Evolutionary conservation across 2,329 filamentous ascomycete species (phyloP).

Genomic region (Tolypocladium inflatum): DNA sequence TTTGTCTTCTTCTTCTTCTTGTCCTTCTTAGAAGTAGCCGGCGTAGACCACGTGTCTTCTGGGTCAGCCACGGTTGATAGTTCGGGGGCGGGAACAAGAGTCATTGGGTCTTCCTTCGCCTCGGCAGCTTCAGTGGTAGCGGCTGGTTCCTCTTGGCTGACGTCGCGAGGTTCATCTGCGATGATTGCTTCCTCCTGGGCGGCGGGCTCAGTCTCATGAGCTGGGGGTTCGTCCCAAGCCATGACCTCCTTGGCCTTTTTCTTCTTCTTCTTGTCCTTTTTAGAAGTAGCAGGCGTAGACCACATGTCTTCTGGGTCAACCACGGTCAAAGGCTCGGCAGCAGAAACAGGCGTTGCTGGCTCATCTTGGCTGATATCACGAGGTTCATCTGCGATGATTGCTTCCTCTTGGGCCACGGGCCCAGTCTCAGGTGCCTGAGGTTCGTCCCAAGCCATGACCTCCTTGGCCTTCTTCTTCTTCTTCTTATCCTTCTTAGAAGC

Average conservation of each 20-base stretch:
- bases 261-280: conserved; percentile 5
- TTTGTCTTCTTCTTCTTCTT: conserved; percentile 17
- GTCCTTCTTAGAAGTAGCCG: conserved; percentile 10
- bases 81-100: conserved; percentile 1
- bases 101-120: not conserved
- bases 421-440: not conserved
- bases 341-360: too few relatives aligned
- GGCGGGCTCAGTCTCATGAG: not conserved
- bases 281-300: conserved; percentile 1
- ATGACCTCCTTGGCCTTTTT: not conserved
- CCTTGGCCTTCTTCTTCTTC: conserved; percentile 1
- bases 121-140: not conserved
- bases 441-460: not conserved
- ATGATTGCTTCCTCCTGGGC: not conserved
- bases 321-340: not conserved
- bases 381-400: not conserved
- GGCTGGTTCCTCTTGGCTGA: not conserved
- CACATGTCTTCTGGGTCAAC: conserved; percentile 3
- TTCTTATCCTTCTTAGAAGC: conserved; percentile 4
- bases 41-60: conserved; percentile 3
- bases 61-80: conserved; percentile 1
- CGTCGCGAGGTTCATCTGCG: not conserved
- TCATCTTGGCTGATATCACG: not conserved
- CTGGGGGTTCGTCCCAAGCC: not conserved
- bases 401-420: not conserved